Evolutionary conservation across 768 basidiomycete species (phyloP), one percentile per base, ranked within the genome.

Genomic region (Cantharellus cinnabarinus): DNA sequence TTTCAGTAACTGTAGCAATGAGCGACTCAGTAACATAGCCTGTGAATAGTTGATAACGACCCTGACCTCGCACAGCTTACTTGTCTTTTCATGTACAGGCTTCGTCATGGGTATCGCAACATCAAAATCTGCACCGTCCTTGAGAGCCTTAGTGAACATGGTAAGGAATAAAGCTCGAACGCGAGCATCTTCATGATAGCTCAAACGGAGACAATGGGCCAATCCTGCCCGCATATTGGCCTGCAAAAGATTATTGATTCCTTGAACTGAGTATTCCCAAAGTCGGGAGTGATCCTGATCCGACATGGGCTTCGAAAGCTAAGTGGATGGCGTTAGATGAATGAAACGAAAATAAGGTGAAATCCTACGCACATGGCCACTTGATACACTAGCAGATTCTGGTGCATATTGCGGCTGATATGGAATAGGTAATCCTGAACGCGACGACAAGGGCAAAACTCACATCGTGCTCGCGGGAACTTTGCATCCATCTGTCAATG

Each of bases 191-290:
- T 73, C 68, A 64, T 87, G 82, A 64, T 88, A 89, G 1, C 85
- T 86, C 60, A 86, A 73, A 3, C 80, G 72, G 29, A 93, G 77
- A 65, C 85, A 89, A 67, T 93, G 87, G 68, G 89, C 90, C 66
- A 93, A 80, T 3, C 88, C 90, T 64, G 80, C 83, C 66, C 91
- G 87, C 14, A 85, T 81, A 66, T 94, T 94, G 7, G 88, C 79
- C 41, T 76, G 78, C 59, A 94, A 81, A 3, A 94, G 74, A 62
- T 89, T 82, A 0, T 89, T 78, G 4, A 94, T 76, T 1, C 85
- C 87, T 3, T 79, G 77, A 60, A 93, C 85, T 50, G 88, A 81
- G 14, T 87, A 71, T 60, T 88, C 83, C 10, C 83, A 79, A 44
- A 88, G 70, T 59, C 83, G 50, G 54, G 63, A 52, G 20, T 66